Evolutionary conservation across 2,329 filamentous ascomycete species (phyloP), one percentile per base, ranked within the genome.

Genomic region (Nectriaceae sp.): DNA sequence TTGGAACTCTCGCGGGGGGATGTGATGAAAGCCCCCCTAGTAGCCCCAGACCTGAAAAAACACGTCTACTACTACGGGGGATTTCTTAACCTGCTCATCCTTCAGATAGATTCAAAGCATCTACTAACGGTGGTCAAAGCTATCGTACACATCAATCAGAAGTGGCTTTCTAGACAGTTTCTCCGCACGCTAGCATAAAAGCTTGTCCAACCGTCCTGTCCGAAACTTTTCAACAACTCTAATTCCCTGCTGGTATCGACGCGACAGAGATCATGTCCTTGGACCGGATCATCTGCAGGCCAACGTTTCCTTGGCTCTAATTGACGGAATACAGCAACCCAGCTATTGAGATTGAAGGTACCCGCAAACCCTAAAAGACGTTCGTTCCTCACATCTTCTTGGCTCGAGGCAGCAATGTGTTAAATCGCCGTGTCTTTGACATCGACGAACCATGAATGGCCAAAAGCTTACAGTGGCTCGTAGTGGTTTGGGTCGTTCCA

Each of bases 301-400:
- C 47, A 49, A 5, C 6, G 0, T 19, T 45, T 49, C 0, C 8
- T n/a, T 2, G 42, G n/a, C 18, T 44, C 42, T 1, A 49, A 2
- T 19, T 42, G 21, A 1, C 37, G 42, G 18, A 46, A 45, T 1
- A 3, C 4, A 6, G 1, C 15, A 16, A 45, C 18, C 47, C 42
- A 46, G n/a, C 37, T 42, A 4, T 49, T 49, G 26, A 45, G 38
- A 13, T 49, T 49, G 42, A 49, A 49, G 6, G 46, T 36, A 1
- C 47, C 42, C 18, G 42, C 47, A 33, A 45, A 45, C 6, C 47
- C 47, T 21, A 49, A 15, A 4, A 49, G 4, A 1, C 42, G 36
- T 11, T 45, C 37, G 3, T 20, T 21, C 18, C 40, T 42, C 3
- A 41, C 47, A 6, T 49, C 47, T 4, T 41, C 47, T 16, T 49